These are phyloP conservation scores for Acorus calamus DNA, from an alignment of 106 monocot genomes.

Conservation along the genomic window DNA sequence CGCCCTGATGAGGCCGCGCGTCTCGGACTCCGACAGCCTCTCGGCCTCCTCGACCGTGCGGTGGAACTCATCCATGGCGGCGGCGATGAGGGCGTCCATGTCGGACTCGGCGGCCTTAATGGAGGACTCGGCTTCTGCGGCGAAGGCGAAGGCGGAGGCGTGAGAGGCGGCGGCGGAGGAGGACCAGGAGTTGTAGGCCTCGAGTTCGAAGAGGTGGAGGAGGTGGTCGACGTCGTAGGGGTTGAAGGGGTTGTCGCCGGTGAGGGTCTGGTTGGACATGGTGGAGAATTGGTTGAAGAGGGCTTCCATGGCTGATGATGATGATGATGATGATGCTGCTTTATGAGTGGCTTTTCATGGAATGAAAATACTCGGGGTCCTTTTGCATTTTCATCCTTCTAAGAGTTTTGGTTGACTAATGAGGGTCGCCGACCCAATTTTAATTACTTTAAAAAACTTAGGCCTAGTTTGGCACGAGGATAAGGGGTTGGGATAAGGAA, in stretches of 20 bases:
- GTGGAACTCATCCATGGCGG: constrained; percentile 18
- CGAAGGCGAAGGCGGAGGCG: neutral
- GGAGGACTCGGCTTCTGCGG: constrained; percentile 7
- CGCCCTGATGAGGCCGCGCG: constrained; percentile 3
- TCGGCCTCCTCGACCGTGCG: constrained; percentile 4
- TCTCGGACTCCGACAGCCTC: constrained; percentile 5
- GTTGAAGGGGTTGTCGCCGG: constrained; percentile 25
- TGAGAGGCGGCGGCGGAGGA: constrained; percentile 16
- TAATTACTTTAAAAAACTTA: no score
- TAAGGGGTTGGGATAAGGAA: no score
- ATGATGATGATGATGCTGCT: no score
- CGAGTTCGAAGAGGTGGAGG: constrained; percentile 27
- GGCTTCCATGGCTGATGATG: constrained; percentile 15
- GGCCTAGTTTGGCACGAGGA: no score
- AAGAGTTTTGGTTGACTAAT: no score
- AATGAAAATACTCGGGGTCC: no score
- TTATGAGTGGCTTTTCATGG: no score
- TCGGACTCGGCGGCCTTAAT: constrained; percentile 26
- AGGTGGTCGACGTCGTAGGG: constrained; percentile 23
- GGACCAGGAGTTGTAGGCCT: constrained; percentile 22
- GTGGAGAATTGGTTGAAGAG: constrained; percentile 34
- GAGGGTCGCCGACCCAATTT: no score
- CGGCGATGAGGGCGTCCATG: constrained; percentile 27
- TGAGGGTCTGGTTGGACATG: constrained; percentile 20
- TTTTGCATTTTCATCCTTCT: no score